Percentiles rank a stretch among this genome's conserved stretches.
These are phyloP conservation scores for Polymyxa betae DNA, from an alignment of 208 protist genomes.

Conservation along the genomic window DNA sequence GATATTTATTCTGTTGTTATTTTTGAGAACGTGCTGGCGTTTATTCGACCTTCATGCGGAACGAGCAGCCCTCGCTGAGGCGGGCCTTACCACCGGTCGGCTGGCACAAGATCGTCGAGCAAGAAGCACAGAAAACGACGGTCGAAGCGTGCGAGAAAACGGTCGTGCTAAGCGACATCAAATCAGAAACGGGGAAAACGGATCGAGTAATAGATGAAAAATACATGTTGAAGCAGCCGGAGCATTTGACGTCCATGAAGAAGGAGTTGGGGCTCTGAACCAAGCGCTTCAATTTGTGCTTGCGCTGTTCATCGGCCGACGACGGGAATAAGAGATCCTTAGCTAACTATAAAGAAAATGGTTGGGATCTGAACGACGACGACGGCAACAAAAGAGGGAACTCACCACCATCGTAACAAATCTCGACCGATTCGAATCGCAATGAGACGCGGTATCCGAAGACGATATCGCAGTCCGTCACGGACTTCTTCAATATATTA, in stretches of 20 bases:
- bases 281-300: constrained; percentile 98
- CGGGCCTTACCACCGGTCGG: constrained; percentile 95
- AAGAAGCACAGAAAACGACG: constrained; percentile 92
- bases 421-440: too few relatives aligned
- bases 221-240: constrained; percentile 87
- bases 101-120: constrained; percentile 92
- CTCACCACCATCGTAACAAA: too few relatives aligned
- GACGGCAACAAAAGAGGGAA: too few relatives aligned
- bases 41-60: constrained; percentile 92
- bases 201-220: not conserved
- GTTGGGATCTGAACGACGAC: too few relatives aligned
- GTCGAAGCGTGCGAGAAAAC: constrained; percentile 97
- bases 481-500: too few relatives aligned
- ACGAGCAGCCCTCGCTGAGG: constrained; percentile 90
- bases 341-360: constrained; percentile 71
- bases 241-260: constrained; percentile 99
- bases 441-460: too few relatives aligned
- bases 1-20: too few relatives aligned
- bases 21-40: too few relatives aligned
- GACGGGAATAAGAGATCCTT: constrained; percentile 95
- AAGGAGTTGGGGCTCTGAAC: constrained; percentile 98
- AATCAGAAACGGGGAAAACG: not conserved
- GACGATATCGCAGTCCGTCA: too few relatives aligned
- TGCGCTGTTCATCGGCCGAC: constrained; percentile 85
- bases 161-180: constrained; percentile 78